phyloP scores from a whole-genome alignment of 768 basidiomycete species.

The Pluteus cervinus region DNA sequence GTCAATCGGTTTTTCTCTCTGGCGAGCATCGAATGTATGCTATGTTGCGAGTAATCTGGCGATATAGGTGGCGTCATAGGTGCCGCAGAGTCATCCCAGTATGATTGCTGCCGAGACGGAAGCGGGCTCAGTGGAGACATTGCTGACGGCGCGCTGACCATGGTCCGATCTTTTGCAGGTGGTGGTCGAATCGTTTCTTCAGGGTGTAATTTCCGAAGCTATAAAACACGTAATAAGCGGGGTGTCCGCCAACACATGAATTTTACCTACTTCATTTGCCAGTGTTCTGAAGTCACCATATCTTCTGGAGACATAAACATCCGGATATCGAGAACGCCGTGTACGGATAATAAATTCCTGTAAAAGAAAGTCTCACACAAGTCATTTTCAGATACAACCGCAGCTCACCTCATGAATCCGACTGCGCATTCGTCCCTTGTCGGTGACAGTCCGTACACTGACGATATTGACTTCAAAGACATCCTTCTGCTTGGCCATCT shows the following conservation, averaged over 20 bases:
- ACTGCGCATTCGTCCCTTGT: slow-evolving; percentile 82
- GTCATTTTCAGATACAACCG: slow-evolving; percentile 6
- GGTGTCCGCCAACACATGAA: not conserved
- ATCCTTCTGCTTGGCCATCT: slow-evolving; percentile 38
- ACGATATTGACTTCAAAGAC: slow-evolving; percentile 90
- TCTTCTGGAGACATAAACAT: slow-evolving; percentile 85
- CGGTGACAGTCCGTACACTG: slow-evolving; percentile 74
- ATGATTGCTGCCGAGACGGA: slow-evolving; percentile 10
- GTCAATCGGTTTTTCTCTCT: slow-evolving; percentile 96
- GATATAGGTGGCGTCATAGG: slow-evolving; percentile 4
- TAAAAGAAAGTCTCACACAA: slow-evolving; percentile 8
- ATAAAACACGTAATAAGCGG: slow-evolving; percentile 9
- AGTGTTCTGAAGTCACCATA: slow-evolving; percentile 95
- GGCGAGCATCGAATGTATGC: slow-evolving; percentile 49
- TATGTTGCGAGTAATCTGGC: slow-evolving; percentile 9
- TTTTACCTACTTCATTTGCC: slow-evolving; percentile 61
- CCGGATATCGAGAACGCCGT: slow-evolving; percentile 59
- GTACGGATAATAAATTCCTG: slow-evolving; percentile 97
- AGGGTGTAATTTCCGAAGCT: slow-evolving; percentile 87
- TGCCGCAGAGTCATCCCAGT: slow-evolving; percentile 8
- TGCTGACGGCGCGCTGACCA: slow-evolving; percentile 42
- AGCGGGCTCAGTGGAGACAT: slow-evolving; percentile 21
- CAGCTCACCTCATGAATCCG: slow-evolving; percentile 79
- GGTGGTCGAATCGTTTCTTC: slow-evolving; percentile 76
- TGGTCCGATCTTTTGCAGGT: slow-evolving; percentile 83